Conservation (phyloP, 371 early-diverging fungal genomes). For the Mortierella sp. region DNA sequence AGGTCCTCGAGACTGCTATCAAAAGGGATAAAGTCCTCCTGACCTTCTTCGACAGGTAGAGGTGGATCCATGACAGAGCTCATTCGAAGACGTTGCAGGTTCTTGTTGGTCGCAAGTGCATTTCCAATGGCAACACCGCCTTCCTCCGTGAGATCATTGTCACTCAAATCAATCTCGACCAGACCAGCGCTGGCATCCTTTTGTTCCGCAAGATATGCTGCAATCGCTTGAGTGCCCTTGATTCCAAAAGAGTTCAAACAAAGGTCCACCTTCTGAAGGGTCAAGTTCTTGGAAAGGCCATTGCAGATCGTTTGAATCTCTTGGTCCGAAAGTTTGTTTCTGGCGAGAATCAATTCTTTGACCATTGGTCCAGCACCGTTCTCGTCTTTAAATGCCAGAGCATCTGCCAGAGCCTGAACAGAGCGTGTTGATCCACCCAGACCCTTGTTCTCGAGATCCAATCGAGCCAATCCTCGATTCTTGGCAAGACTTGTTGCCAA, state of each 20-base stretch:
- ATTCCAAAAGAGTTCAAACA: conserved; percentile 57
- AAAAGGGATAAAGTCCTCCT: conserved; percentile 53
- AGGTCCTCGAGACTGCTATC: conserved; percentile 24
- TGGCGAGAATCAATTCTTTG: conserved; percentile 57
- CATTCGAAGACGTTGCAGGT: conserved; percentile 56
- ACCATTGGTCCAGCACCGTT: conserved; percentile 19
- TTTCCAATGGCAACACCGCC: conserved; percentile 56
- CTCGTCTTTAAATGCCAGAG: not conserved
- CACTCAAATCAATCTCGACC: conserved; percentile 62
- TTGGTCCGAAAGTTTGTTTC: conserved; percentile 60
- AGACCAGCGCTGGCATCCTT: conserved; percentile 28
- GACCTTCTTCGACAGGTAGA: conserved; percentile 42
- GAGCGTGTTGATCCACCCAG: conserved; percentile 39
- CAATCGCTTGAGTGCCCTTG: conserved; percentile 51
- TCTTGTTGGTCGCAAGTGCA: conserved; percentile 53
- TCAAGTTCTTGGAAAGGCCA: conserved; percentile 19
- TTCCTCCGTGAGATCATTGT: conserved; percentile 61
- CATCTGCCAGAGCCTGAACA: conserved; percentile 1
- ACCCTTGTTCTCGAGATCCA: conserved; percentile 71
- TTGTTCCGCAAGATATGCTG: conserved; percentile 27
- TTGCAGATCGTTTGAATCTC: conserved; percentile 47
- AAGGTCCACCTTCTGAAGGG: conserved; percentile 56
- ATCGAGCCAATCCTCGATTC: conserved; percentile 59
- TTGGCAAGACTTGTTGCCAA: conserved; percentile 63
- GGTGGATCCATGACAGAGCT: conserved; percentile 55